Percentiles rank a stretch among this genome's conserved stretches.
Evolutionary conservation across 2,329 filamentous ascomycete genomes (phyloP).

Genomic region (Sporothrix mexicana): DNA sequence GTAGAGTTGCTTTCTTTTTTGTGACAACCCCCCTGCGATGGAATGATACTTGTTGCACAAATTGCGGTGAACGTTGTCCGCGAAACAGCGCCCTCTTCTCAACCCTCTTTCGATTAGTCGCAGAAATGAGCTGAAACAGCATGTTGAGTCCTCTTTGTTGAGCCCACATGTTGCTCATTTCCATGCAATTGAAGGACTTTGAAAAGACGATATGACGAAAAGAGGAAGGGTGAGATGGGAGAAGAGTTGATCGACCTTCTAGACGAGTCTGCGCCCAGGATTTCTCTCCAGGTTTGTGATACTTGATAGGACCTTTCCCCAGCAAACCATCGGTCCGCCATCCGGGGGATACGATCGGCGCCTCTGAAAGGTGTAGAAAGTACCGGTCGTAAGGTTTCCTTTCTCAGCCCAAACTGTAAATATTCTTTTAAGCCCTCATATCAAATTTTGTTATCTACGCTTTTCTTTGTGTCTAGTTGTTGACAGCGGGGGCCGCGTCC

Average conservation of each 20-base stretch:
- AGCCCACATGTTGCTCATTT: background rate
- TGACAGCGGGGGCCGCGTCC: background rate
- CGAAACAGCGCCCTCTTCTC: background rate
- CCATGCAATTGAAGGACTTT: too few species aligned
- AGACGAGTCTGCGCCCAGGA: background rate
- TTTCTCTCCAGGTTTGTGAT: background rate
- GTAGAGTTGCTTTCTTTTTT: constrained; percentile 1
- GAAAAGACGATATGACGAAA: background rate
- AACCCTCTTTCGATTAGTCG: background rate
- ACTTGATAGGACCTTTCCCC: background rate
- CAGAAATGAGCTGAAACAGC: too few species aligned
- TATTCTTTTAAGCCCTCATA: background rate
- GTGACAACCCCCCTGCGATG: background rate
- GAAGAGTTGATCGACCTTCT: background rate
- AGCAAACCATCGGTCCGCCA: background rate
- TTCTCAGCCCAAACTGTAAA: constrained; percentile 2
- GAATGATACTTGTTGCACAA: background rate
- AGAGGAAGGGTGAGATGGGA: background rate
- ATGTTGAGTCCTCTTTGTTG: background rate
- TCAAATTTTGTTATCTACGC: background rate
- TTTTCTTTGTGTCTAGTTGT: background rate
- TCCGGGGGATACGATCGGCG: constrained; percentile 1
- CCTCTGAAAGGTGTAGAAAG: background rate
- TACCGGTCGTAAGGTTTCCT: background rate
- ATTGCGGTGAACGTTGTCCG: background rate